Base-by-base conservation (phyloP, 371 early-diverging fungal species). In the Lichtheimia corymbifera region DNA sequence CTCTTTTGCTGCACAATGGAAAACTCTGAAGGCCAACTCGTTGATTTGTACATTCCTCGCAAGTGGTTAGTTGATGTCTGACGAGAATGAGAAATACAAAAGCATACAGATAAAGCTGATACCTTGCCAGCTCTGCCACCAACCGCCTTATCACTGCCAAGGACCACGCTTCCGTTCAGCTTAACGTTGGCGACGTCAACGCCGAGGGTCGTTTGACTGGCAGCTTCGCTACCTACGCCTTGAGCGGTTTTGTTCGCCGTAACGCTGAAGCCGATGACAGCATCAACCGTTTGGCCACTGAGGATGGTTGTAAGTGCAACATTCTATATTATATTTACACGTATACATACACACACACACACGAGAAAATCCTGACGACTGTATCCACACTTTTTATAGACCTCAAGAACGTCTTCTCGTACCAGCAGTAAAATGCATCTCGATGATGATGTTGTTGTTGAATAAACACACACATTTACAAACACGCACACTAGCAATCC, bases 161-260 rank as follows among this genome's bases (percentile, higher is more conserved):
- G 90, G 99, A 98, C 87, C 99, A 98, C 88, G 93, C 97, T 63
- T 90, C 97, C 52, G 93, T 98, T 80, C 99, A 97, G 86, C 89
- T 98, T 88, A 97, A 94, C 93, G 81, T 98, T 71, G 96, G 84
- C 63, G 93, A 95, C 64, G 97, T 98, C 67, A 93, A 97, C 74
- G 91, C 89, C 66, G 83, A 83, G 62, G 99, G 98, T 71, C 84
- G 84, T 65, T 73, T 83, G 74, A 90, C 87, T 65, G 91, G 91
- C 66, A 68, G 80, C 72, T 88, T 75, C 88, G 83, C 87, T 78
- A 91, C 94, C 80, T 96, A 92, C 74, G 97, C 96, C 62, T 83
- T 98, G 72, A 92, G 87, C 70, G 99, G 99, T 65, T 92, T 89
- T 79, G 88, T 97, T 67, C 93, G 99, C 73, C 73, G 88, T 71